Evolutionary conservation across 176 grass and related monocot genomes (phyloP), one percentile per base, ranked within the genome.

Genomic region (Sorghum bicolor): DNA sequence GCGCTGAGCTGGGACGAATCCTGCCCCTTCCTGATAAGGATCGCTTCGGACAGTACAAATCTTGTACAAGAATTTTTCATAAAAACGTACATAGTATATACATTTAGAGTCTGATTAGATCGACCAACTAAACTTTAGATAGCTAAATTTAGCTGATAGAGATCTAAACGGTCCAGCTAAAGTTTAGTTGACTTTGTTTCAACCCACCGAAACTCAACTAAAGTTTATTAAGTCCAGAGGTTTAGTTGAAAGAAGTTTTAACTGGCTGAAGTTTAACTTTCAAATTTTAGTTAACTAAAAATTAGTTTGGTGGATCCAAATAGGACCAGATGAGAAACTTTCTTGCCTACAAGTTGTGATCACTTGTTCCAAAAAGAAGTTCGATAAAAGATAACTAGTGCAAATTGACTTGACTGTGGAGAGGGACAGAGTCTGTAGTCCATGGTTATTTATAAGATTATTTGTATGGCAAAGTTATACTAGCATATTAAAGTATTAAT

Each of bases 1-100:
- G 81, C 53, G 17, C 64, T 37, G 10, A 70, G 70, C 64, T 80
- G 44, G 64, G 31, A 11, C 50, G 30, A 53, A 80, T 67, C 77
- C 40, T 16, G 8, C 14, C 7, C 41, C 71, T 29, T 44, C 15
- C 62, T 48, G 62, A 15, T 34, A 4, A 66, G 44, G 67, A 81
- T 70, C 70, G 43, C 22, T 37, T 10, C 20, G 79, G 47, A 28
- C 19, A 26, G 31, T 69, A 10, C 8, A 10, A 25, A 11, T 69
- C 69, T 10, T 48, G 44, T n/a, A 48, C 5, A 9, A 17, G 0
- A 45, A 29, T 16, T 45, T 47, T 45, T 28, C 5, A 47, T 17
- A 39, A 8, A 47, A 47, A 47, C 24, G 40, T 72, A 10, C 39
- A 9, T 6, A 24, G 22, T 8, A 25, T 24, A 57, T 55, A 8